A percentile compares a stretch with the other conserved stretches of the same genome.
These are phyloP conservation scores for Chrysoporthe austroafricana DNA, from an alignment of 2,329 filamentous ascomycete species.

Conservation along the genomic window DNA sequence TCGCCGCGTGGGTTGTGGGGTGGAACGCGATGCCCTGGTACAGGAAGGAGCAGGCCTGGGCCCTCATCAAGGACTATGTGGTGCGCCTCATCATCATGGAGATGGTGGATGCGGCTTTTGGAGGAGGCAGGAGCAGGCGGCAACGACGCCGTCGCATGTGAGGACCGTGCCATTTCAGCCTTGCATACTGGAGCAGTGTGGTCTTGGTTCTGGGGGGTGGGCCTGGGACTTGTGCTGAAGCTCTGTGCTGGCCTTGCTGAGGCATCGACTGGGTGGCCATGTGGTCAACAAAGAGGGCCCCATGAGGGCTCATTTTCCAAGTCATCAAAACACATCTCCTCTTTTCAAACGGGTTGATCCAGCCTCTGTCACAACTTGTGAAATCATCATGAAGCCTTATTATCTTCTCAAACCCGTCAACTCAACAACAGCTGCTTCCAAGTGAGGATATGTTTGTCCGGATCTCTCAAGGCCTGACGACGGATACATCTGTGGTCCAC, in stretches of 20 bases:
- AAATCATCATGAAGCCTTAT: background rate
- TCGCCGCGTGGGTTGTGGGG: conserved; percentile 22
- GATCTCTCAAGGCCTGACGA: background rate
- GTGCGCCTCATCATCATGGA: conserved; percentile 26
- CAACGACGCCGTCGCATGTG: conserved; percentile 21
- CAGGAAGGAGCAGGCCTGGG: conserved; percentile 25
- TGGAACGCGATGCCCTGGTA: conserved; percentile 28
- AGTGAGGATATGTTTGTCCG: background rate
- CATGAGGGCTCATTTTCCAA: background rate
- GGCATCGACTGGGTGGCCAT: background rate
- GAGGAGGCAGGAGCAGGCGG: conserved; percentile 21
- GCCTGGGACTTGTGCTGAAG: background rate
- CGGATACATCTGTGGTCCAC: too few relatives aligned
- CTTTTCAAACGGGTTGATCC: background rate
- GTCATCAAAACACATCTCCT: background rate
- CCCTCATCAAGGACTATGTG: conserved; percentile 27
- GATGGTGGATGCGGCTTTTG: conserved; percentile 25
- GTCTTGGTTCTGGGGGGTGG: fast-evolving
- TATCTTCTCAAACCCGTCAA: background rate
- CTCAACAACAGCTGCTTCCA: background rate
- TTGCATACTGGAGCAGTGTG: background rate
- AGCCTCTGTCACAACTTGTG: background rate
- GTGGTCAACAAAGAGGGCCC: background rate
- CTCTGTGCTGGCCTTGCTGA: background rate
- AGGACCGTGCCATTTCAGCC: background rate